Percentiles rank a stretch among this genome's conserved stretches.
These are phyloP conservation scores for Cyberlindnera bimundalis DNA, from an alignment of 805 yeast species.

Conservation along the genomic window DNA sequence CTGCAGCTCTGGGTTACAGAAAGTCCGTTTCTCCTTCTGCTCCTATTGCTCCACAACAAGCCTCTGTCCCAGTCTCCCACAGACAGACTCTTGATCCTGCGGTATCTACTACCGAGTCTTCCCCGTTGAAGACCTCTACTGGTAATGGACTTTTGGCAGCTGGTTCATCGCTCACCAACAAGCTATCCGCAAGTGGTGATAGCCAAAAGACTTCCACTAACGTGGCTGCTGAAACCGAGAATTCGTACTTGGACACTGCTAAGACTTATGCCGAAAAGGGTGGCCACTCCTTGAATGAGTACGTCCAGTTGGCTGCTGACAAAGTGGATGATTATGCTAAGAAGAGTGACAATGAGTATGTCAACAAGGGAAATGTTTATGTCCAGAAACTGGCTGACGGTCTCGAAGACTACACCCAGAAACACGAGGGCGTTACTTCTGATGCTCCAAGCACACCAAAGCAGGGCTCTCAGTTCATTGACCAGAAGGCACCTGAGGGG, in stretches of 20 bases:
- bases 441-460: constrained; percentile 6
- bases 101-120: constrained; percentile 2
- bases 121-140: constrained; percentile 3
- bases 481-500: constrained; percentile 2
- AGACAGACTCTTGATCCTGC: constrained; percentile 12
- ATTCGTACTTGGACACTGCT: constrained; percentile 7
- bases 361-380: constrained; percentile 11
- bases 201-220: no score
- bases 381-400: constrained; percentile 18
- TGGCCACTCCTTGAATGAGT: constrained; percentile 10
- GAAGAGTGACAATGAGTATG: constrained; percentile 12
- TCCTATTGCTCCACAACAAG: background rate
- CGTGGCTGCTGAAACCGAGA: no score
- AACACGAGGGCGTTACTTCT: constrained; percentile 3
- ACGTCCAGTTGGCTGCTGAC: constrained; percentile 18
- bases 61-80: background rate
- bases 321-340: constrained; percentile 18
- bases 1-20: constrained; percentile 1
- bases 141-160: no score
- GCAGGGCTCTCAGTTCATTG: constrained; percentile 1
- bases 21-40: background rate
- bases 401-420: constrained; percentile 12
- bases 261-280: constrained; percentile 10
- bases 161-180: no score
- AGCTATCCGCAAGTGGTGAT: no score